A percentile compares a stretch with the other conserved stretches of the same genome.
These are phyloP conservation scores for Tetrapyrgos nigripes DNA, from an alignment of 1,284 basidiomycete genomes.

Conservation along the genomic window DNA sequence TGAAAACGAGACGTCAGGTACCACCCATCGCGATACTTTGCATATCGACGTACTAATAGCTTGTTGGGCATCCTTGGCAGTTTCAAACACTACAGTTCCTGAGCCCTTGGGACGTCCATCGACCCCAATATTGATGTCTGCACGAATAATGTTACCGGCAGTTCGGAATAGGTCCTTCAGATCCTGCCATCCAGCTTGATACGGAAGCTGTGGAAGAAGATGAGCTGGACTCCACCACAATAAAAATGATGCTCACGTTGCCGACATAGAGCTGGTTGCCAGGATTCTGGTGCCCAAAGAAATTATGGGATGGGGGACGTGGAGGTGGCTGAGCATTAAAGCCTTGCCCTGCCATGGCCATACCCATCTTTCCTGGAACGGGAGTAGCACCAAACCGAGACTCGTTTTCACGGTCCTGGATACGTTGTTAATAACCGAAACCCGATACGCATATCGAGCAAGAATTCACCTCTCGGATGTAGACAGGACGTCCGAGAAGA, in stretches of 20 bases:
- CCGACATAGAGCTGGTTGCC: constrained; percentile 92
- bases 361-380: constrained; percentile 86
- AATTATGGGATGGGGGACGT: constrained; percentile 76
- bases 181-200: constrained; percentile 5
- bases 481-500: constrained; percentile 91
- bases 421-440: constrained; percentile 3
- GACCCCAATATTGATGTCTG: constrained; percentile 91
- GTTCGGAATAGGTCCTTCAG: constrained; percentile 3
- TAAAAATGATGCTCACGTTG: constrained; percentile 65
- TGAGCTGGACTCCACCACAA: constrained; percentile 44
- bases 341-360: constrained; percentile 87
- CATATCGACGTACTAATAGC: constrained; percentile 77
- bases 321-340: constrained; percentile 76
- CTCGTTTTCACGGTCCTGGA: constrained; percentile 93
- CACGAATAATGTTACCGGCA: constrained; percentile 94
- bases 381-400: constrained; percentile 94
- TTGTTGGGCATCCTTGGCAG: constrained; percentile 86
- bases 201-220: constrained; percentile 73
- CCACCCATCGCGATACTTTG: neutral
- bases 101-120: constrained; percentile 95
- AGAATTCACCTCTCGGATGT: constrained; percentile 87
- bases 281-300: constrained; percentile 68
- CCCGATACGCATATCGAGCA: neutral
- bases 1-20: constrained; percentile 35
- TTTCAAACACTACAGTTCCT: constrained; percentile 95